Conservation (phyloP, 1,284 basidiomycete genomes). For the Apiotrichum siamense region DNA sequence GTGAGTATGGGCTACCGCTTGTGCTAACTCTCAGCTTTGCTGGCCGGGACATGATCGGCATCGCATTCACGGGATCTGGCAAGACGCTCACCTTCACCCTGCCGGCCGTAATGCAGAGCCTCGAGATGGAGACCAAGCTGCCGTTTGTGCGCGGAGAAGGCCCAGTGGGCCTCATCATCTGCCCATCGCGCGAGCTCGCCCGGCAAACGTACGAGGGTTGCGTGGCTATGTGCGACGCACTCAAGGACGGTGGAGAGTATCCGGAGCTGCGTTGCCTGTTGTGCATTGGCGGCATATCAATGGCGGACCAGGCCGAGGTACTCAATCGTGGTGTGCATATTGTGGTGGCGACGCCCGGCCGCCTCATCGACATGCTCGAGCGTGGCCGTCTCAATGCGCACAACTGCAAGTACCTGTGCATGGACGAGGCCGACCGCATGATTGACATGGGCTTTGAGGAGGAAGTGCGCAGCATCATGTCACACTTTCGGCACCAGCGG, state of each 20-base stretch:
- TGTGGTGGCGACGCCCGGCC: constrained; percentile 55
- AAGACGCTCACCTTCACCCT: constrained; percentile 88
- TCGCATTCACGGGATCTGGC: constrained; percentile 87
- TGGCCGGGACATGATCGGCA: constrained; percentile 91
- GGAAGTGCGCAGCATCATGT: constrained; percentile 97
- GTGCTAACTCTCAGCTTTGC: constrained; percentile 57
- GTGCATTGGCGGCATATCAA: constrained; percentile 96
- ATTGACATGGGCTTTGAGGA: constrained; percentile 99
- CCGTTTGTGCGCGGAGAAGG: constrained; percentile 90
- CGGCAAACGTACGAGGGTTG: constrained; percentile 95
- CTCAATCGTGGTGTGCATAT: constrained; percentile 88
- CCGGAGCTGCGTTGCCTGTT: constrained; percentile 80
- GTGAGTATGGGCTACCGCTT: constrained; percentile 50
- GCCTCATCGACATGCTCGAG: constrained; percentile 60
- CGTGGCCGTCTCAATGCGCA: constrained; percentile 87
- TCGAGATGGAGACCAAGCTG: constrained; percentile 86
- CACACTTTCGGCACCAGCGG: constrained; percentile 94
- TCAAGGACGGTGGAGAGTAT: constrained; percentile 70
- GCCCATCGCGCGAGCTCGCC: constrained; percentile 89
- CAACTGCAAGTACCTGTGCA: constrained; percentile 88
- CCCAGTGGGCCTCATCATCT: constrained; percentile 88
- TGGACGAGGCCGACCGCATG: constrained; percentile 99
- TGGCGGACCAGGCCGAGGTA: constrained; percentile 90
- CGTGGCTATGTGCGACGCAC: constrained; percentile 71
- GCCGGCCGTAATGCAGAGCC: constrained; percentile 87